phyloP scores from a whole-genome alignment of 2,329 filamentous ascomycete genomes.

The Aspergillus eucalypticola region DNA sequence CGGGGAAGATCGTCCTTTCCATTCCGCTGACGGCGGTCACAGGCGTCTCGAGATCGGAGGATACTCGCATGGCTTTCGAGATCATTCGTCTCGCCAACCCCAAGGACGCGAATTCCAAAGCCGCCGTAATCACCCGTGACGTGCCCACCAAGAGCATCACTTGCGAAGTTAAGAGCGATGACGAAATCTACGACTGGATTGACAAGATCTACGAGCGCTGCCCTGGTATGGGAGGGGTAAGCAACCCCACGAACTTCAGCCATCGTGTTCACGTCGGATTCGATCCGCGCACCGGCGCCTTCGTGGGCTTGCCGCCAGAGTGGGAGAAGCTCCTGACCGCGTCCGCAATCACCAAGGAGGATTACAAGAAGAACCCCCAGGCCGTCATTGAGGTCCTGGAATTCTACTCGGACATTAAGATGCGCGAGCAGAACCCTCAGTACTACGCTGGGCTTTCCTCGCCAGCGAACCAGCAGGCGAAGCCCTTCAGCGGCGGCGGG shows the following conservation, averaged over 20 bases:
- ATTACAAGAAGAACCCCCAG: slow-evolving; percentile 95
- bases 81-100: slow-evolving; percentile 69
- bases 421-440: slow-evolving; percentile 63
- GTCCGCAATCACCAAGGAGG: slow-evolving; percentile 96
- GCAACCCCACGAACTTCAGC: slow-evolving; percentile 97
- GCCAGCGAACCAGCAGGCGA: slow-evolving; percentile 57
- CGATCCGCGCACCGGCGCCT: slow-evolving; percentile 90
- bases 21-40: slow-evolving; percentile 85
- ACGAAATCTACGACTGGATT: slow-evolving; percentile 98
- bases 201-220: slow-evolving; percentile 96
- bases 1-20: slow-evolving; percentile 81
- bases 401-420: slow-evolving; percentile 69
- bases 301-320: slow-evolving; percentile 89
- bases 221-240: slow-evolving; percentile 96
- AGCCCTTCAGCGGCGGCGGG: slow-evolving; percentile 55
- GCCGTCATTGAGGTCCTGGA: slow-evolving; percentile 68
- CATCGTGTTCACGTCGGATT: slow-evolving; percentile 98
- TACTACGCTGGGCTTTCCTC: slow-evolving; percentile 62
- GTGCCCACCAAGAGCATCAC: slow-evolving; percentile 79
- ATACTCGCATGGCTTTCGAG: slow-evolving; percentile 89
- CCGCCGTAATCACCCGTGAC: slow-evolving; percentile 75
- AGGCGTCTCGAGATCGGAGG: slow-evolving; percentile 86
- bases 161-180: slow-evolving; percentile 91
- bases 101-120: slow-evolving; percentile 64
- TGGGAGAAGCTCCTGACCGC: slow-evolving; percentile 97